These are phyloP conservation scores for Globisporangium apiculatum DNA, from an alignment of 352 stramenopile genomes.

Conservation along the genomic window DNA sequence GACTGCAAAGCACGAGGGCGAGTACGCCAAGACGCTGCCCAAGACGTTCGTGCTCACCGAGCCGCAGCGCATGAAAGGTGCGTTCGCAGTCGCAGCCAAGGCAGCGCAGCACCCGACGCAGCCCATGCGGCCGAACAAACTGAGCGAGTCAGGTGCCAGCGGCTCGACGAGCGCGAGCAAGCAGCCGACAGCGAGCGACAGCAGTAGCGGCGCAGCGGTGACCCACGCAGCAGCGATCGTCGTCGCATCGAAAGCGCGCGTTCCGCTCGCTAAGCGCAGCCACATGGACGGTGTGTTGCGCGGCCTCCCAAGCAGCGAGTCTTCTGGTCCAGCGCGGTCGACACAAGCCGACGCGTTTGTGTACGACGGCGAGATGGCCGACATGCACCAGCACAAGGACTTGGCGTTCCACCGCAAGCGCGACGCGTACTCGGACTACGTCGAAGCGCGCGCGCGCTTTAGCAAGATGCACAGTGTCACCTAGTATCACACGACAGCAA, in stretches of 20 bases:
- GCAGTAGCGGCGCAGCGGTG: slow-evolving; percentile 8
- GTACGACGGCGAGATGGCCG: slow-evolving; percentile 70
- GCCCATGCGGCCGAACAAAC: slow-evolving; percentile 32
- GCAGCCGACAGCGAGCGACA: neutral
- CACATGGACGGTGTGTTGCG: slow-evolving; percentile 76
- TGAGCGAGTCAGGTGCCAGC: slow-evolving; percentile 19
- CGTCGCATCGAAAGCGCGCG: slow-evolving; percentile 16
- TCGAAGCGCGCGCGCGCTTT: slow-evolving; percentile 81
- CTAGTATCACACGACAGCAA: slow-evolving; percentile 13
- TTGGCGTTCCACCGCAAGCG: slow-evolving; percentile 71
- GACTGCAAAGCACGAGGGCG: slow-evolving; percentile 29
- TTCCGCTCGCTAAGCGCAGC: slow-evolving; percentile 59
- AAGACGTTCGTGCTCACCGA: slow-evolving; percentile 66
- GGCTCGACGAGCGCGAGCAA: slow-evolving; percentile 20
- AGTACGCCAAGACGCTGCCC: slow-evolving; percentile 44
- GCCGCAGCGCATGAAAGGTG: slow-evolving; percentile 26
- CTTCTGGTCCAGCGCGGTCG: slow-evolving; percentile 17
- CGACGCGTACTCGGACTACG: slow-evolving; percentile 83
- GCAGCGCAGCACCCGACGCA: slow-evolving; percentile 48
- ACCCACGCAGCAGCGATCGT: slow-evolving; percentile 4
- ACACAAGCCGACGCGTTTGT: slow-evolving; percentile 48
- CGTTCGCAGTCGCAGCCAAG: slow-evolving; percentile 38
- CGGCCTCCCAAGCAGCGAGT: slow-evolving; percentile 34
- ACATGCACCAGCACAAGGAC: slow-evolving; percentile 72
- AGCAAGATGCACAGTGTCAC: slow-evolving; percentile 88